Percentiles rank a stretch among this genome's conserved stretches.
phyloP scores from a whole-genome alignment of 768 basidiomycete species.

The Tubosaeta brunneosetosa region DNA sequence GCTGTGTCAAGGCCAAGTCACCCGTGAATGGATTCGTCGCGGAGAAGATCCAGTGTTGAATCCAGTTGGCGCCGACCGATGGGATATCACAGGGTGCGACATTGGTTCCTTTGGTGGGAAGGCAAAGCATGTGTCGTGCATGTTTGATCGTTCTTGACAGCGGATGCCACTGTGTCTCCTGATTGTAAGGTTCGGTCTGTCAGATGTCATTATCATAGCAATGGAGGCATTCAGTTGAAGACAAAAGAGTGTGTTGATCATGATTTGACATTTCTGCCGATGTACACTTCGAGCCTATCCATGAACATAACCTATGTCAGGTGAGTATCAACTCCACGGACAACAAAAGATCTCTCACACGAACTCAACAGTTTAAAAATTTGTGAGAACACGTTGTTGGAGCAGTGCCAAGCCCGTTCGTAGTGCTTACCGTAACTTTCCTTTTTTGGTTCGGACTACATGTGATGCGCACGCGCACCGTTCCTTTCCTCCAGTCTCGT shows the following conservation, averaged over 20 bases:
- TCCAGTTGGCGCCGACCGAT: constrained; percentile 2
- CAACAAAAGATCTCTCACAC: no score
- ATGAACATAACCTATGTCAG: neutral
- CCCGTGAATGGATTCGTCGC: constrained; percentile 20
- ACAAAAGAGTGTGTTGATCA: neutral
- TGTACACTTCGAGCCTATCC: neutral
- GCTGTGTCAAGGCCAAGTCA: constrained; percentile 33
- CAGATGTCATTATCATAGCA: neutral
- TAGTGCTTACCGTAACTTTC: no score
- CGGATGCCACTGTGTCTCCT: neutral
- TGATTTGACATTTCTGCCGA: neutral
- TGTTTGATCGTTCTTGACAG: neutral
- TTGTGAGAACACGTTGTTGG: neutral
- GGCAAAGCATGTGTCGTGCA: neutral
- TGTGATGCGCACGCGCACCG: no score
- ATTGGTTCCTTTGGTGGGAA: constrained; percentile 8
- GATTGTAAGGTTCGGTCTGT: neutral
- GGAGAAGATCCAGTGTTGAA: constrained; percentile 9
- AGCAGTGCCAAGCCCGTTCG: neutral
- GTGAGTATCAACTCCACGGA: no score
- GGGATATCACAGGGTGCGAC: constrained; percentile 5
- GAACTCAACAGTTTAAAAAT: no score
- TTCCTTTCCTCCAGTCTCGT: no score
- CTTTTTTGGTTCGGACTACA: no score
- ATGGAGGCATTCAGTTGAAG: neutral